Evolutionary conservation across 306 rosid species (phyloP), one percentile per base, ranked within the genome.

Genomic region (Sicyos edulis): DNA sequence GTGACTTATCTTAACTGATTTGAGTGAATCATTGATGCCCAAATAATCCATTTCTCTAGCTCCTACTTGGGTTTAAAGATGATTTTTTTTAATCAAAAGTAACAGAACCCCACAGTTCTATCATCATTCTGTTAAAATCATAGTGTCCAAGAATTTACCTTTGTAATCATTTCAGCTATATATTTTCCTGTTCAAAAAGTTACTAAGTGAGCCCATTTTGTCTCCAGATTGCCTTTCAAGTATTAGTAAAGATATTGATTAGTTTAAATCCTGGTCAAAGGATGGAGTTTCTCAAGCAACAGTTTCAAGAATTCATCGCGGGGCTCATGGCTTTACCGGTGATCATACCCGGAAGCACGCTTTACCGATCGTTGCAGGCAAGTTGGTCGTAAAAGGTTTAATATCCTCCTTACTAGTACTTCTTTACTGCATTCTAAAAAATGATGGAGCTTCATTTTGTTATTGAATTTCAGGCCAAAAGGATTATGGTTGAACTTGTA

Each of bases 301-400:
- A 86, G 76, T 93, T 88, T 77, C 96, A 87, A 71, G 84, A 85
- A 76, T 93, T 93, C 84, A 91, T 86, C 34, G 88, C 97, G n/a
- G 96, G 98, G 76, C 87, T 93, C 66, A 93, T 93, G 91, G 86
- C 96, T 74, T 74, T 93, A 44, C 98, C 98, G 17, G 84, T 93
- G 54, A 93, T 86, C 66, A 63, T 93, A 52, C 97, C 97, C n/a
- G 98, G 98, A 72, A 90, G 88, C 67, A 85, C 75, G 77, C 93
- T 93, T 59, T 75, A 87, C 82, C 83, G 84, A 78, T 93, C 98
- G 74, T 74, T 93, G 67, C 95, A 84, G 93, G 98, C 81, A 81
- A 88, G 88, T 74, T 56, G 4, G 59, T 10, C 1, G 29, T 47
- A 68, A 21, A 49, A 13, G 40, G 53, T 34, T 60, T 54, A 74